Conservation (phyloP, 2,329 filamentous ascomycete genomes). For the Botrytis hyacinthi region DNA sequence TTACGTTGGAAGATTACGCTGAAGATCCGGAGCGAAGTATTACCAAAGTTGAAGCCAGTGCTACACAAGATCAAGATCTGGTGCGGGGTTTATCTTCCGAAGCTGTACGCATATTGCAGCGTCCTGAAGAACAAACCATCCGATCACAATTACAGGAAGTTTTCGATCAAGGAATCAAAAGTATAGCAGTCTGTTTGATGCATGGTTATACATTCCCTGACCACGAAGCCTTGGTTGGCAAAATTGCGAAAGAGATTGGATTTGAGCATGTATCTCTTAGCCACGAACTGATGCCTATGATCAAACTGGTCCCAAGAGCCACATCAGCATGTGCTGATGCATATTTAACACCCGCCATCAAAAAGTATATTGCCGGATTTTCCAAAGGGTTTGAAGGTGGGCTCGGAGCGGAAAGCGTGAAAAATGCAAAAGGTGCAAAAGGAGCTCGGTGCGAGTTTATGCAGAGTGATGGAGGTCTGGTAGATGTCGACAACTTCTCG, state of each 20-base stretch:
- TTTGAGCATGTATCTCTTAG: conserved; percentile 80
- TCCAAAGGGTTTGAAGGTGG: conserved; percentile 78
- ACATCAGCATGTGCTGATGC: conserved; percentile 73
- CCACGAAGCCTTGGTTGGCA: conserved; percentile 77
- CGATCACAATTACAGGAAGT: conserved; percentile 62
- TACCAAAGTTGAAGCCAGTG: conserved; percentile 52
- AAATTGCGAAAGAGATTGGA: conserved; percentile 74
- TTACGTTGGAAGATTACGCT: conserved; percentile 88
- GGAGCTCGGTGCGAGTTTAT: conserved; percentile 90
- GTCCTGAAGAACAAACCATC: conserved; percentile 58
- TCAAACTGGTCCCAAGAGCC: conserved; percentile 68
- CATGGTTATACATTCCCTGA: conserved; percentile 89
- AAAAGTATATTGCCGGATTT: conserved; percentile 72
- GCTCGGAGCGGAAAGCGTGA: conserved; percentile 72
- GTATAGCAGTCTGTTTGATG: conserved; percentile 87
- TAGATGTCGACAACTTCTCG: conserved; percentile 77
- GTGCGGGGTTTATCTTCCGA: conserved; percentile 73
- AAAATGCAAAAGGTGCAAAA: conserved; percentile 59
- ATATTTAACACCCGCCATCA: conserved; percentile 69
- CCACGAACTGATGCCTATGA: conserved; percentile 78
- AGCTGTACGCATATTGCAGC: conserved; percentile 65
- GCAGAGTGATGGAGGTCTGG: conserved; percentile 66
- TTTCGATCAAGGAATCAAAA: conserved; percentile 68
- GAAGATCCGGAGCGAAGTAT: conserved; percentile 71
- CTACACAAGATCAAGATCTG: conserved; percentile 51